Conservation (phyloP, 2,329 filamentous ascomycete genomes). For the Akanthomyces uredinophilus region DNA sequence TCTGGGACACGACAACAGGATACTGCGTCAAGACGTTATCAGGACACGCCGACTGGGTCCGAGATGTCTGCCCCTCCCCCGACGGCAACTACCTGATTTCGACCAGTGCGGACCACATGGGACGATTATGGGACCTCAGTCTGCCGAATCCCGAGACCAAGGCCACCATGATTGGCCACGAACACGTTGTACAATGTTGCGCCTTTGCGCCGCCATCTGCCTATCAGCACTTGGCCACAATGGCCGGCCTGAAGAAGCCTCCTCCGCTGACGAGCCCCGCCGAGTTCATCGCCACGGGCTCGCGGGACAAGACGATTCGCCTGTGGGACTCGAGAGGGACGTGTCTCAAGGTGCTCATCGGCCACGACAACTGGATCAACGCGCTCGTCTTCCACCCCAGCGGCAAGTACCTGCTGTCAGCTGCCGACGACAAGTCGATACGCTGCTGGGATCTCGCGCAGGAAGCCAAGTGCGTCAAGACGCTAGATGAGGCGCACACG, state of each 20-base stretch:
- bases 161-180: constrained; percentile 76
- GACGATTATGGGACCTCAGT: constrained; percentile 79
- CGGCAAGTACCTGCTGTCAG: constrained; percentile 82
- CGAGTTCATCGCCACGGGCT: constrained; percentile 86
- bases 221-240: constrained; percentile 68
- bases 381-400: constrained; percentile 84
- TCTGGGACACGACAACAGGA: constrained; percentile 92
- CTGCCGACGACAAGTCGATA: constrained; percentile 84
- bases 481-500: constrained; percentile 68
- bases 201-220: constrained; percentile 74
- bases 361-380: constrained; percentile 93
- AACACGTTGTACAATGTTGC: constrained; percentile 81
- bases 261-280: constrained; percentile 68
- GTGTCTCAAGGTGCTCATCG: constrained; percentile 74
- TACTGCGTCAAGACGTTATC: constrained; percentile 88
- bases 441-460: constrained; percentile 91
- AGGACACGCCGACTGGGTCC: constrained; percentile 87
- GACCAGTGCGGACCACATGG: constrained; percentile 75
- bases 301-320: constrained; percentile 83
- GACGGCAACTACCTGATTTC: constrained; percentile 83
- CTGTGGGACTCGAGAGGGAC: constrained; percentile 85
- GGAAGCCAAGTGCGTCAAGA: constrained; percentile 85
- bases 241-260: constrained; percentile 80
- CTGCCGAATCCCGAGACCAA: constrained; percentile 62
- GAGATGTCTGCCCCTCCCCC: constrained; percentile 74